Conservation (phyloP, 2,329 filamentous ascomycete genomes). For the Aureobasidium melanogenum region DNA sequence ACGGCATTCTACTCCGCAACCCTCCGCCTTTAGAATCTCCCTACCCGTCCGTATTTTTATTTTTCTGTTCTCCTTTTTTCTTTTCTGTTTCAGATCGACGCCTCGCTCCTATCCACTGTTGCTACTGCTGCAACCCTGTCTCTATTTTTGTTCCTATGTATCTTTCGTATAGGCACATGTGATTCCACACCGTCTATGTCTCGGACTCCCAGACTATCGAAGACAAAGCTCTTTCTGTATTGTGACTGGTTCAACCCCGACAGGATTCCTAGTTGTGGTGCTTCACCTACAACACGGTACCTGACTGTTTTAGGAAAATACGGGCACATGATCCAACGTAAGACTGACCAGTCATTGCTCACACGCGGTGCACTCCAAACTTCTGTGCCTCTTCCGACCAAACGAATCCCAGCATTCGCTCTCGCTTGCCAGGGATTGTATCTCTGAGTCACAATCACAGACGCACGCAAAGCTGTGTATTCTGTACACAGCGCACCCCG, state of each 20-base stretch:
- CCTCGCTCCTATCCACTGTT: not conserved
- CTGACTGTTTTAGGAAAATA: not conserved
- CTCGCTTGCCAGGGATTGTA: not conserved
- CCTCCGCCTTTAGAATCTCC: not conserved
- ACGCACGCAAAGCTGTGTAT: not conserved
- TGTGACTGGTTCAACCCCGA: not conserved
- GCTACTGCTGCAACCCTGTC: not conserved
- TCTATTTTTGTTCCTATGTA: not conserved
- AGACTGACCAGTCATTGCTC: not conserved
- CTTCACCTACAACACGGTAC: not conserved
- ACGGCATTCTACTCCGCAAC: conserved; percentile 2
- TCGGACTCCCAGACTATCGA: not conserved
- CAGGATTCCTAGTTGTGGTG: not conserved
- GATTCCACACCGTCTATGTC: not conserved
- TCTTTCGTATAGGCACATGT: too few species aligned
- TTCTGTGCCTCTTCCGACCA: conserved; percentile 2
- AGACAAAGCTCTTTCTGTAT: not conserved
- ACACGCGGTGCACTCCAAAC: not conserved
- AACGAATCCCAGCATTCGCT: not conserved
- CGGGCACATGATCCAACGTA: not conserved
- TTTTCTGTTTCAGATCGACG: not conserved
- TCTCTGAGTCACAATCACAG: not conserved
- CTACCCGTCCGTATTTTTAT: not conserved
- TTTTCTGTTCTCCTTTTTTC: not conserved
- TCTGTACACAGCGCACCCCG: not conserved